Percentiles rank a stretch among this genome's conserved stretches.
Conservation (phyloP, 345 rosid species). For the Raphanus raphanistrum region DNA sequence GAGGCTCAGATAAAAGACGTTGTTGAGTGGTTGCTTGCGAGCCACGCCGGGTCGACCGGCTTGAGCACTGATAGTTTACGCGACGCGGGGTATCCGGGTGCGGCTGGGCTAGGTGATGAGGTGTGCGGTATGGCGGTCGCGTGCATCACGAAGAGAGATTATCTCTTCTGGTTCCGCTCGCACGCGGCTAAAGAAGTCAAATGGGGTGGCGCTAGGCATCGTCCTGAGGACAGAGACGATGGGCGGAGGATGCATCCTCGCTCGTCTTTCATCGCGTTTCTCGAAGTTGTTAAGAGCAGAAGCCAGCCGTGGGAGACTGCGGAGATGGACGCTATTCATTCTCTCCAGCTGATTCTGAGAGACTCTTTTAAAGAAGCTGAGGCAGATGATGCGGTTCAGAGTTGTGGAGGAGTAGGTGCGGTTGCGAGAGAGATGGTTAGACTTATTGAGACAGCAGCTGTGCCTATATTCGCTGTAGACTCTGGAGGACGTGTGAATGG, state of each 20-base stretch:
- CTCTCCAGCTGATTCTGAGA: constrained; percentile 88
- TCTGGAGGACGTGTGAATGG: constrained; percentile 75
- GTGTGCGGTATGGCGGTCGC: constrained; percentile 99
- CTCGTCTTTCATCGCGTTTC: constrained; percentile 91
- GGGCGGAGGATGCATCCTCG: constrained; percentile 96
- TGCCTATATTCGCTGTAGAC: constrained; percentile 94
- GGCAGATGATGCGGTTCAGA: constrained; percentile 40
- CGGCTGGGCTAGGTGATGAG: constrained; percentile 83
- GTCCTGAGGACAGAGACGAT: constrained; percentile 93
- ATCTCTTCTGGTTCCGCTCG: constrained; percentile 96
- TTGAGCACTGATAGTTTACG: constrained; percentile 89
- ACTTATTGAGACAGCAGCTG: constrained; percentile 92
- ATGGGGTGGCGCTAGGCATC: constrained; percentile 99
- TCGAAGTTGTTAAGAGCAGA: constrained; percentile 95
- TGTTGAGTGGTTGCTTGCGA: constrained; percentile 81
- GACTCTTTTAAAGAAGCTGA: constrained; percentile 84
- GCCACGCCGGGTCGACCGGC: constrained; percentile 90
- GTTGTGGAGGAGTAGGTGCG: constrained; percentile 61
- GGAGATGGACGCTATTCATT: constrained; percentile 99
- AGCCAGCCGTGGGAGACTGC: constrained; percentile 94
- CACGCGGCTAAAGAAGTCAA: constrained; percentile 91
- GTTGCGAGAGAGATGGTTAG: constrained; percentile 99
- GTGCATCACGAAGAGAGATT: constrained; percentile 74
- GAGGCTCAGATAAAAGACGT: constrained; percentile 82
- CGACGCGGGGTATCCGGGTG: constrained; percentile 90